Evolutionary conservation across 306 rosid genomes (phyloP), one percentile per base, ranked within the genome.

Genomic region (Comarum palustre): DNA sequence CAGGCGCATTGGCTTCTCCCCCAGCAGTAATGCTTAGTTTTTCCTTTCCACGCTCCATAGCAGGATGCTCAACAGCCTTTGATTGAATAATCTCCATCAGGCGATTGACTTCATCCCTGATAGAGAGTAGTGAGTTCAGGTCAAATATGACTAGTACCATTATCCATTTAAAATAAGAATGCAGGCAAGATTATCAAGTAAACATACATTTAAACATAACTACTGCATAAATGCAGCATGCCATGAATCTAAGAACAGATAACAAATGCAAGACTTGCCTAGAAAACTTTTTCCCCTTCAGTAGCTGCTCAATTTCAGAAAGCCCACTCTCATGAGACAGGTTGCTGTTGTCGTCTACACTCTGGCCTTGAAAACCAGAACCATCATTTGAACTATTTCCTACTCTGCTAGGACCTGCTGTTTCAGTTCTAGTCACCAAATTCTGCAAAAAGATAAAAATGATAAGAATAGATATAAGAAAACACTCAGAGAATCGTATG

Each of bases 31-130:
- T 60, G 61, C 60, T 54, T 58, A 62, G 73, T 39, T 66, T 62
- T 75, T 80, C 80, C 69, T 84, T 78, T 78, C 70, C 84, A 22
- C 69, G 57, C 39, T 71, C 87, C 76, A 19, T 66, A 75, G 58
- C 73, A 57, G 86, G 80, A 81, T 66, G 80, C 61, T 84, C 92
- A 66, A 79, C 75, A 45, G 80, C 87, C 87, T 86, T 91, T 27
- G 96, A 94, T 59, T 84, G 85, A 76, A 94, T 69, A 58, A 94
- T 74, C 71, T 75, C 87, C 87, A 89, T 79, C 74, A 94, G 77
- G 61, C 17, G 92, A 77, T 79, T 66, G 32, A 81, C 80, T 85
- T 93, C 97, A 59, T 85, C 92, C 82, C 98, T 93, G 82, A 87
- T 51, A 46, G 47, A 16, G 50, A 72, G 24, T 12, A 32, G 16